phyloP scores from a whole-genome alignment of 2,329 filamentous ascomycete genomes.

The Aspergillus tamarii region DNA sequence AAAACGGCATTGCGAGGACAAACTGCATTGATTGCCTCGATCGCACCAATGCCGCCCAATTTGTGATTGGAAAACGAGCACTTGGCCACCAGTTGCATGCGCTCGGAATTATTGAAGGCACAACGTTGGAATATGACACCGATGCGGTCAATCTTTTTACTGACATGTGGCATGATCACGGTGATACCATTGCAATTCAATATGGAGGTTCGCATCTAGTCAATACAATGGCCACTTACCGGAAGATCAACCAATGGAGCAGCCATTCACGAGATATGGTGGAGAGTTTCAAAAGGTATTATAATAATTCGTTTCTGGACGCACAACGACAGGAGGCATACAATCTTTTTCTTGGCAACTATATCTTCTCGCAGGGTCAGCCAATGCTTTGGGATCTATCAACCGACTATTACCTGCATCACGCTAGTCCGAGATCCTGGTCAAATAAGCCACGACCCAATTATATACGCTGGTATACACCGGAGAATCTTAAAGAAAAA shows the following conservation, averaged over 20 bases:
- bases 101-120: conserved; percentile 79
- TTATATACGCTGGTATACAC: conserved; percentile 90
- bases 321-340: conserved; percentile 98
- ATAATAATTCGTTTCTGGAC: conserved; percentile 97
- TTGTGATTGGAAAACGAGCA: conserved; percentile 93
- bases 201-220: conserved; percentile 97
- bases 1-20: conserved; percentile 90
- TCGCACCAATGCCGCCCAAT: conserved; percentile 95
- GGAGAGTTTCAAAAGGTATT: conserved; percentile 97
- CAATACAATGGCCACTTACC: conserved; percentile 99
- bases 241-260: conserved; percentile 98
- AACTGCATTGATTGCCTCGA: conserved; percentile 99
- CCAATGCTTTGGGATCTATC: conserved; percentile 96
- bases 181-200: conserved; percentile 95
- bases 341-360: conserved; percentile 95
- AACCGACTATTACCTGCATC: conserved; percentile 95
- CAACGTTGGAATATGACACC: conserved; percentile 86
- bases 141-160: conserved; percentile 96
- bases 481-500: conserved; percentile 68
- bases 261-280: conserved; percentile 98
- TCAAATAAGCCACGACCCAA: conserved; percentile 64
- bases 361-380: conserved; percentile 82
- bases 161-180: conserved; percentile 97
- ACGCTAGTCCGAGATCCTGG: conserved; percentile 78
- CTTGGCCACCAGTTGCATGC: conserved; percentile 91